Evolutionary conservation across 2,329 filamentous ascomycete genomes (phyloP), one percentile per base, ranked within the genome.

Genomic region (Grosmannia huntii): DNA sequence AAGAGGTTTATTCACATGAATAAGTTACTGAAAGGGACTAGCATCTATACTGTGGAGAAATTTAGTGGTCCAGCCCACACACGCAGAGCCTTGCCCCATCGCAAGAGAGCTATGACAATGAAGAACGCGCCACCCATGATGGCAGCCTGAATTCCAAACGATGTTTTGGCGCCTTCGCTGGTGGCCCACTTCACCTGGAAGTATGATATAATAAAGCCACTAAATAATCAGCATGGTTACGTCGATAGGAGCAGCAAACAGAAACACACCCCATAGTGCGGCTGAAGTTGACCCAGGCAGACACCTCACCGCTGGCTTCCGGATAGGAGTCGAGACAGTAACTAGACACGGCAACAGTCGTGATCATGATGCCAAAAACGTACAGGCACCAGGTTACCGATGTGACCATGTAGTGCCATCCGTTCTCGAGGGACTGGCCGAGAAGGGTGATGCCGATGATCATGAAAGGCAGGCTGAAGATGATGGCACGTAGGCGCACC

Each of bases 321-420:
- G 79, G 79, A 65, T 81, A 82, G 61, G 70, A 71, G 66, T 82
- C 78, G 9, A 82, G 73, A 31, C 72, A 71, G 64, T 81, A 82
- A 9, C 75, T 74, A 59, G 73, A 76, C 31, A 80, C 67, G 1
- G 75, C 76, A 4, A 78, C 76, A 0, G 78, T 80, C 2, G 72
- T 73, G 59, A 79, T 73, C 76, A 80, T 82, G 65, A 80, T 74
- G 57, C 78, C 78, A 61, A 80, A 80, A 5, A 76, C 75, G 60
- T 81, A 80, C 14, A 81, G 65, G 0, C 77, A 79, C 77, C 79
- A 82, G 7, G 66, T 72, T 9, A 76, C 66, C 3, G 72, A 72
- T 7, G 73, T 71, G 1, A 73, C 68, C 74, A 81, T 79, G 66
- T 74, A 82, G 64, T 81, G 77, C 69, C 75, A 81, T 4, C 65